Percentiles rank a stretch among this genome's conserved stretches.
phyloP scores from a whole-genome alignment of 257 asterid genomes.

The Linaria vulgaris region DNA sequence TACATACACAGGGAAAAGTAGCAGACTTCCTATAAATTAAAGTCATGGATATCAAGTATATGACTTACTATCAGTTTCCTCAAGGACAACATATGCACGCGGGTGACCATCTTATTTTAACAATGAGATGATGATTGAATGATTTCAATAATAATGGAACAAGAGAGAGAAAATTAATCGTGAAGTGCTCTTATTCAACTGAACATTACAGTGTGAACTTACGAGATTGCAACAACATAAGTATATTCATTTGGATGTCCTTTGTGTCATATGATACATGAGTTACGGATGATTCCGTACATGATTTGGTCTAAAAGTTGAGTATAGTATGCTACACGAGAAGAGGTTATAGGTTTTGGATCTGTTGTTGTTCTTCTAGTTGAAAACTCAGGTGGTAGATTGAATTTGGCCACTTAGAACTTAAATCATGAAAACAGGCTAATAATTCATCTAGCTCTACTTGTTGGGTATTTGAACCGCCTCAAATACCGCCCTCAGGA shows the following conservation, averaged over 20 bases:
- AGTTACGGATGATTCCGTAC: neutral
- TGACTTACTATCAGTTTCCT: neutral
- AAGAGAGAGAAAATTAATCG: neutral
- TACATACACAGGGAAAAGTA: neutral
- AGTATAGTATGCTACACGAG: no score
- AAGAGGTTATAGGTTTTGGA: no score
- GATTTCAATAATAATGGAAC: neutral
- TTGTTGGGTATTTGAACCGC: no score
- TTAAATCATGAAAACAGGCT: neutral
- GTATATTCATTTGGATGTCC: neutral
- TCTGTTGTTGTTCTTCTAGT: neutral
- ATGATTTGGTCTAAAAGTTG: neutral
- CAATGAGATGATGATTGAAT: neutral
- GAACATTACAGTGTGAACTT: neutral
- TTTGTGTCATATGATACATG: neutral
- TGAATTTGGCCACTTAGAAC: neutral
- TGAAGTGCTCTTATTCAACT: neutral
- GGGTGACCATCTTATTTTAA: neutral
- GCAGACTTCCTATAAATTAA: neutral
- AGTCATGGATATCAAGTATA: neutral
- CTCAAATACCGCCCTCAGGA: no score
- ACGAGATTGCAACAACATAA: neutral
- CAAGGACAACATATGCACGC: neutral
- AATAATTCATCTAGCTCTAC: neutral
- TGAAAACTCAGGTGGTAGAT: neutral